Evolutionary conservation across 768 basidiomycete genomes (phyloP).

Genomic region (Tylopilus rubrobrunneus): DNA sequence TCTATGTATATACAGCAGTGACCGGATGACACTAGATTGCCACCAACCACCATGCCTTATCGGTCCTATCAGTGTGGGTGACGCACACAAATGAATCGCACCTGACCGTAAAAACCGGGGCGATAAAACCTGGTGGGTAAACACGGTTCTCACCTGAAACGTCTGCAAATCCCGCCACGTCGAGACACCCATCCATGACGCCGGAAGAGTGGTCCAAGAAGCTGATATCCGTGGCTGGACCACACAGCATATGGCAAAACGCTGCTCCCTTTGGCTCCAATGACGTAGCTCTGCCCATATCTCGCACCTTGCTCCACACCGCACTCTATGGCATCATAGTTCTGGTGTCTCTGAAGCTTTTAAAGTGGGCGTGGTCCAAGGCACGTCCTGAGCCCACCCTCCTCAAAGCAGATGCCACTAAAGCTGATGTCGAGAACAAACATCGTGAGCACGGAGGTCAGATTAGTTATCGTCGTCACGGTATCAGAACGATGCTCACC

Average conservation of each 20-base stretch:
- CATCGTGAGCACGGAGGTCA: constrained; percentile 23
- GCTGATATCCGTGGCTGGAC: constrained; percentile 7
- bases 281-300: constrained; percentile 17
- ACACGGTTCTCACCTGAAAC: not conserved
- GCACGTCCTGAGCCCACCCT: not conserved
- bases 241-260: not conserved
- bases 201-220: constrained; percentile 5
- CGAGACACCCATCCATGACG: constrained; percentile 4
- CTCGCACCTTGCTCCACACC: constrained; percentile 13
- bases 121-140: too few species aligned
- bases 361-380: constrained; percentile 14
- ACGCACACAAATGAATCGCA: not conserved
- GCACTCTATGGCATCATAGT: constrained; percentile 13
- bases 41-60: not conserved
- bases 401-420: constrained; percentile 1
- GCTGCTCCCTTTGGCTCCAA: constrained; percentile 12
- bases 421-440: constrained; percentile 16
- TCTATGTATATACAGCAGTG: not conserved
- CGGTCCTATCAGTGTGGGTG: not conserved
- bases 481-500: not conserved
- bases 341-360: constrained; percentile 3
- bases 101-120: too few species aligned
- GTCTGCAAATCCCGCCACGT: not conserved
- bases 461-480: not conserved
- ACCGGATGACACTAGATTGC: not conserved